These are phyloP conservation scores for Debaryomyces subglobosus DNA, from an alignment of 1,139 yeast species.

Conservation along the genomic window DNA sequence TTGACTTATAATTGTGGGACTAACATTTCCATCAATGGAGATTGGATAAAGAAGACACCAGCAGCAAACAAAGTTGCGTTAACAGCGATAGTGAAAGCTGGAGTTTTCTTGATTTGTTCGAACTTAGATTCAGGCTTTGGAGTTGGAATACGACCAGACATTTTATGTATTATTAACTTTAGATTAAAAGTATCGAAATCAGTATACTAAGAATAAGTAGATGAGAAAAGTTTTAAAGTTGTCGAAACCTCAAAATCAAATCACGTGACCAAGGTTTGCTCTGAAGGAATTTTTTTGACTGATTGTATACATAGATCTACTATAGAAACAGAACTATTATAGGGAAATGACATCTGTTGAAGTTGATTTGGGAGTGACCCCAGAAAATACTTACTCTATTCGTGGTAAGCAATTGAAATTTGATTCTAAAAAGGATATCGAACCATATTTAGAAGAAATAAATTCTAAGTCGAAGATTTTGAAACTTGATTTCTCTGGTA, in stretches of 20 bases:
- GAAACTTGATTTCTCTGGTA: slow-evolving; percentile 83
- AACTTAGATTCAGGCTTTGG: slow-evolving; percentile 38
- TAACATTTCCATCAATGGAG: slow-evolving; percentile 78
- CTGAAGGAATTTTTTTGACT: slow-evolving; percentile 4
- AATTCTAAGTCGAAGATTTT: slow-evolving; percentile 40
- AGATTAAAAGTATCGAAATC: not conserved
- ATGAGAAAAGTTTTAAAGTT: slow-evolving; percentile 9
- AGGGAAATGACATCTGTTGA: slow-evolving; percentile 26
- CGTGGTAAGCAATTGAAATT: slow-evolving; percentile 81
- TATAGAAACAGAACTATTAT: not conserved
- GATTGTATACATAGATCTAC: not conserved
- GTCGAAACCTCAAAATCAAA: not conserved
- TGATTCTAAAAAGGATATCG: slow-evolving; percentile 71
- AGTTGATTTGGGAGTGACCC: slow-evolving; percentile 33
- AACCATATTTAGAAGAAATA: slow-evolving; percentile 62
- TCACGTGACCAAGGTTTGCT: slow-evolving; percentile 3
- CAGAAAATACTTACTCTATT: slow-evolving; percentile 51
- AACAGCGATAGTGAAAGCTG: slow-evolving; percentile 63
- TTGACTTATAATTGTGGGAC: slow-evolving; percentile 65
- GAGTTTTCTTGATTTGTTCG: slow-evolving; percentile 59
- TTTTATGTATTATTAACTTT: slow-evolving; percentile 14
- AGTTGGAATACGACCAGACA: slow-evolving; percentile 31
- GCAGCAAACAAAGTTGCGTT: slow-evolving; percentile 68
- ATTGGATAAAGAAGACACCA: slow-evolving; percentile 75
- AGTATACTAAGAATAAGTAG: not conserved